A percentile compares a stretch with the other conserved stretches of the same genome.
Conservation (phyloP, 345 rosid species). For the Adansonia digitata region DNA sequence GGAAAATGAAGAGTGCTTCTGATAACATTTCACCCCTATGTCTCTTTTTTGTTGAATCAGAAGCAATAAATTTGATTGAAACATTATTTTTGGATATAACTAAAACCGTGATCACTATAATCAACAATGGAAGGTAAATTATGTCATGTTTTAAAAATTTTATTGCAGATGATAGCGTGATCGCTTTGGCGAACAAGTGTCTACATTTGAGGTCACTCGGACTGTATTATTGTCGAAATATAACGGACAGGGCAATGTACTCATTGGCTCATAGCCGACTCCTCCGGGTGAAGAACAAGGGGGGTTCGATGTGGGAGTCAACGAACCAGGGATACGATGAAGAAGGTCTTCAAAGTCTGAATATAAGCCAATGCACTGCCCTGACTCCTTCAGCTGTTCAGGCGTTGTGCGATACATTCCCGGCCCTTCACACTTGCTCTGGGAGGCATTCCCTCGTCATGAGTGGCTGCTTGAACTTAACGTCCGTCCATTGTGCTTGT, state of each 20-base stretch:
- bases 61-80: too few relatives aligned
- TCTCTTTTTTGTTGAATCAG: too few relatives aligned
- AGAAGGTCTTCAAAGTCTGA: slow-evolving; percentile 83
- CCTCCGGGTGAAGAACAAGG: slow-evolving; percentile 68
- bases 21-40: not conserved
- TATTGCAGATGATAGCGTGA: slow-evolving; percentile 74
- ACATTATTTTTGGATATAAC: too few relatives aligned
- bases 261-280: slow-evolving; percentile 67
- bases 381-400: slow-evolving; percentile 94
- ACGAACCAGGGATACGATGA: slow-evolving; percentile 45
- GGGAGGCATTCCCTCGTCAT: slow-evolving; percentile 95
- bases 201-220: slow-evolving; percentile 71
- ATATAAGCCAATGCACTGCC: slow-evolving; percentile 96
- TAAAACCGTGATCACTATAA: not conserved
- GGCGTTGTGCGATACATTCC: slow-evolving; percentile 87
- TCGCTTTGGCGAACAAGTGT: slow-evolving; percentile 80
- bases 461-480: slow-evolving; percentile 87
- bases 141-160: not conserved
- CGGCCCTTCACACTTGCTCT: slow-evolving; percentile 93
- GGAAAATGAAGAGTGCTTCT: not conserved
- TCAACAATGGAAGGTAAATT: not conserved
- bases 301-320: slow-evolving; percentile 47
- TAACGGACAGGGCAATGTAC: slow-evolving; percentile 82
- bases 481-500: slow-evolving; percentile 93
- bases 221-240: slow-evolving; percentile 83